Evolutionary conservation across 306 rosid genomes (phyloP), one percentile per base, ranked within the genome.

Genomic region (Dalbergia cultrata): DNA sequence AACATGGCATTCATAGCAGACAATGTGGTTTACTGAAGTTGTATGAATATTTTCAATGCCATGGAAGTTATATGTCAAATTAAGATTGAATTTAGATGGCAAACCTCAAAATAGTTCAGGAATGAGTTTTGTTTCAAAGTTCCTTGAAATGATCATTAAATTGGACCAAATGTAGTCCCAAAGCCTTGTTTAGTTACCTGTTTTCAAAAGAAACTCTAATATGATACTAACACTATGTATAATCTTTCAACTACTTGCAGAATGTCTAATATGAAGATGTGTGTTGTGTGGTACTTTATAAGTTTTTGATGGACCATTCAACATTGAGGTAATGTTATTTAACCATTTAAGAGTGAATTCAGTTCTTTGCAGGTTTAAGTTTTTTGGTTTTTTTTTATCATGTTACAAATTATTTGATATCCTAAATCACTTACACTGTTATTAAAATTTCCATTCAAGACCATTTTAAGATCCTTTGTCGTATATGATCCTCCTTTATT

Each of bases 11-110:
- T 60, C 70, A 35, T 49, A 26, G 16, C 43, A 43, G 70, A 63
- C 56, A 53, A 41, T 54, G 52, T 43, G 56, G 12, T 54, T 54
- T 76, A 53, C 53, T 62, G 71, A 70, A 41, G 57, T 35, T 37
- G 52, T 41, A 44, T 70, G n/a, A 35, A 16, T 10, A 1, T 67
- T 57, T 34, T 69, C 62, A 45, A 53, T 14, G 26, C 50, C 9
- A 33, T 73, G 74, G 37, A 50, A 65, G 69, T 72, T 53, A 13
- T 49, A 43, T 45, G 37, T 62, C 59, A 52, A 52, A 52, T 4
- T 22, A 7, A 13, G 31, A 64, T 17, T 41, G 35, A 44, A 13
- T 63, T 71, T 62, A 34, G 65, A 39, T 61, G 7, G 57, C 34
- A 58, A 72, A 22, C 67, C 31, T 4, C 17, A 52, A 52, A 5